Evolutionary conservation across 257 asterid genomes (phyloP), one percentile per base, ranked within the genome.

Genomic region (Solanum tacnaense): DNA sequence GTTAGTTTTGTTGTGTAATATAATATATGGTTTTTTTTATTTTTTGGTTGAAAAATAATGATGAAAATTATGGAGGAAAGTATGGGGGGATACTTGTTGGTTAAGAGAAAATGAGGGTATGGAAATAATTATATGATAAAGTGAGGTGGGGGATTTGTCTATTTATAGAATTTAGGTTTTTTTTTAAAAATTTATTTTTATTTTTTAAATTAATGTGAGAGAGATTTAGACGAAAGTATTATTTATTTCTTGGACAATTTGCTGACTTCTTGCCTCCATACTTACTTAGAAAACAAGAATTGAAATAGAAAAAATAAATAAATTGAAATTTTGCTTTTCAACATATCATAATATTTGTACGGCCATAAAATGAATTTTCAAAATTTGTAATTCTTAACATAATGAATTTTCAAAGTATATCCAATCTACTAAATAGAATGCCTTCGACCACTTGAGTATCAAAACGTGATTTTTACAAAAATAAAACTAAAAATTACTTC

Each of bases 201-300:
- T 16, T 18, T 18, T 16, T 56, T 2, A 21, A 21, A 20, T 20
- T 18, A 60, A 8, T 21, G 70, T 60, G 70, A 60, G 29, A 60
- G 70, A 60, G 70, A 60, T 60, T 60, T 60, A 60, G 27, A 60
- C 70, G 70, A 60, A 60, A 60, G 70, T 60, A 60, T 21, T 60
- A 60, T 21, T 23, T 60, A 81, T 81, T 81, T 81, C 85, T 81
- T 81, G 67, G 68, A 81, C 85, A 81, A 81, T 81, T 46, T 81
- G 85, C 16, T 81, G 85, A 81, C 85, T 81, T 81, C 67, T 46
- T 81, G 4, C 85, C 85, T 81, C 85, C 85, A 81, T 81, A 81
- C 85, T 81, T 79, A 21, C 67, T 79, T 81, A 29, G 41, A 36
- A 81, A 81, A 81, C 27, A 81, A 81, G 68, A 9, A 2, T 11